These are phyloP conservation scores for Citrus sinensis DNA, from an alignment of 345 rosid genomes.

Conservation along the genomic window DVS_A1.0 CM039163.1:47990501-47991000, in stretches of 20 bases:
- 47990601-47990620: constrained; percentile 74
- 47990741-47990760: constrained; percentile 74
- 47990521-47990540: constrained; percentile 78
- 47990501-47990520: constrained; percentile 71
- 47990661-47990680: constrained; percentile 40
- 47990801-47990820: constrained; percentile 70
- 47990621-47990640: constrained; percentile 63
- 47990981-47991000: constrained; percentile 68
- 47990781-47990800: constrained; percentile 82
- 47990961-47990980: constrained; percentile 89
- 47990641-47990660: constrained; percentile 50
- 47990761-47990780: constrained; percentile 89
- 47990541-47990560: constrained; percentile 81
- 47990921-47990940: constrained; percentile 78
- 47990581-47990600: constrained; percentile 70
- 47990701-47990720: constrained; percentile 33
- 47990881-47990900: constrained; percentile 81
- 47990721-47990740: constrained; percentile 40
- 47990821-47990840: constrained; percentile 62
- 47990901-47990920: constrained; percentile 93
- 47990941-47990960: constrained; percentile 78
- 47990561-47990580: constrained; percentile 70
- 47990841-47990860: constrained; percentile 85
- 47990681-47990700: constrained; percentile 48
- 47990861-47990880: constrained; percentile 61